Evolutionary conservation across 2,329 filamentous ascomycete genomes (phyloP).

Genomic region (Penicillium aurantiogriseum): DNA sequence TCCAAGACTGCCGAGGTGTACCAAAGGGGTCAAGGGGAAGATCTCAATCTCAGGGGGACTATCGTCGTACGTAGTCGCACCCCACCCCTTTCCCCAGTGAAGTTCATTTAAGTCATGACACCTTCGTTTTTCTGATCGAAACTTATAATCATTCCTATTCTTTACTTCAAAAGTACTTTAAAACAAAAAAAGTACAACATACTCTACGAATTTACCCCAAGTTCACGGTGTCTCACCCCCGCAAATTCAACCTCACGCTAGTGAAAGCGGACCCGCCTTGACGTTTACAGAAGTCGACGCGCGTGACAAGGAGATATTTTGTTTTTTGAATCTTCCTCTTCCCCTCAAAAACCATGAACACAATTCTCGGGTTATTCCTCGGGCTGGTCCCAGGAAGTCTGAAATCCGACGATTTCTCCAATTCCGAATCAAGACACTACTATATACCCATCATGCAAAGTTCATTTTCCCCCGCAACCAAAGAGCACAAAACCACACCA

Average conservation of each 20-base stretch:
- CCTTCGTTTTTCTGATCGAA: background rate
- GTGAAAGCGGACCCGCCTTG: background rate
- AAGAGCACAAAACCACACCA: background rate
- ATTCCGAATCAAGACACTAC: background rate
- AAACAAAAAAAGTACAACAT: background rate
- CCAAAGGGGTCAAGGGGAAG: slow-evolving; percentile 1
- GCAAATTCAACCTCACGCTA: slow-evolving; percentile 1
- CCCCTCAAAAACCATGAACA: background rate
- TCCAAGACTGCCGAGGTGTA: background rate
- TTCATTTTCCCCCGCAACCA: background rate
- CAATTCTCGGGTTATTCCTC: background rate
- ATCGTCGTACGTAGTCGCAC: background rate
- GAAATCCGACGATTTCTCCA: background rate
- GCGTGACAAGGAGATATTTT: background rate
- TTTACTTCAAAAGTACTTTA: background rate
- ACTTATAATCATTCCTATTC: background rate
- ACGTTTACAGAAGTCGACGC: background rate
- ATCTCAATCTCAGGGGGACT: slow-evolving; percentile 3
- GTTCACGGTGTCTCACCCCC: background rate
- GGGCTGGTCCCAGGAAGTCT: background rate
- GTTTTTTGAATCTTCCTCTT: background rate
- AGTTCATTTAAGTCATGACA: background rate
- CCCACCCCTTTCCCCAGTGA: background rate
- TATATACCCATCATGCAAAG: slow-evolving; percentile 4
- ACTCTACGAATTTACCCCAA: background rate